Conservation (phyloP, 768 basidiomycete genomes). For the Leucocoprinus leucothites region DNA sequence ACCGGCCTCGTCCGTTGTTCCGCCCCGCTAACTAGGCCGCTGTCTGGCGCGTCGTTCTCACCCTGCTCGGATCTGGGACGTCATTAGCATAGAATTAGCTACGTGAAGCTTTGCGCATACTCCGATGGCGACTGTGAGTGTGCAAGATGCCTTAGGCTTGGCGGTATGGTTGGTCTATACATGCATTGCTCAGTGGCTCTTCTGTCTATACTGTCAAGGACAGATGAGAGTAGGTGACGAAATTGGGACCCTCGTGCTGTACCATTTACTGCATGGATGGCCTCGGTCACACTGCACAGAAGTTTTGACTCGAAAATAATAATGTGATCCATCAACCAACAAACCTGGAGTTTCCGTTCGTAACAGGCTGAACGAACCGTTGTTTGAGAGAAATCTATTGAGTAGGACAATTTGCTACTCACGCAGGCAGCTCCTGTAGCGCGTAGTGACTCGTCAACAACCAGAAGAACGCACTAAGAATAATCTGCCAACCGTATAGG, state of each 20-base stretch:
- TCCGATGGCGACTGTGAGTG: not conserved
- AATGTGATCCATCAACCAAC: too few species aligned
- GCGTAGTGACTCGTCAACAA: too few species aligned
- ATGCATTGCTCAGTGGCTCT: conserved; percentile 1
- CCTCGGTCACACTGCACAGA: conserved; percentile 13
- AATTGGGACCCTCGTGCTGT: not conserved
- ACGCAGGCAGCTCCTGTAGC: conserved; percentile 19
- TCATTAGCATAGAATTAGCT: not conserved
- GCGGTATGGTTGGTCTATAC: not conserved
- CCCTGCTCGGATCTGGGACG: not conserved
- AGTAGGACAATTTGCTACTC: not conserved
- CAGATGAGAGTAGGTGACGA: not conserved
- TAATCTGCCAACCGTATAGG: conserved; percentile 9
- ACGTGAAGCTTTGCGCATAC: not conserved
- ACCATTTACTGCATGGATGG: conserved; percentile 18
- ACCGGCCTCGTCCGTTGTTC: not conserved
- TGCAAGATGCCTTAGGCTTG: not conserved
- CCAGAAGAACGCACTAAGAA: too few species aligned
- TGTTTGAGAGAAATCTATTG: not conserved
- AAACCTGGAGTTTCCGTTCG: conserved; percentile 19
- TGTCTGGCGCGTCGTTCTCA: not conserved
- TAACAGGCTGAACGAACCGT: conserved; percentile 14
- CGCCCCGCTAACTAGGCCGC: not conserved
- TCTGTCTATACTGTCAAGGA: not conserved
- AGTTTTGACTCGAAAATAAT: not conserved